A percentile compares a stretch with the other conserved stretches of the same genome.
phyloP scores from a whole-genome alignment of 352 stramenopile genomes.

The Phytophthora pini region DNA sequence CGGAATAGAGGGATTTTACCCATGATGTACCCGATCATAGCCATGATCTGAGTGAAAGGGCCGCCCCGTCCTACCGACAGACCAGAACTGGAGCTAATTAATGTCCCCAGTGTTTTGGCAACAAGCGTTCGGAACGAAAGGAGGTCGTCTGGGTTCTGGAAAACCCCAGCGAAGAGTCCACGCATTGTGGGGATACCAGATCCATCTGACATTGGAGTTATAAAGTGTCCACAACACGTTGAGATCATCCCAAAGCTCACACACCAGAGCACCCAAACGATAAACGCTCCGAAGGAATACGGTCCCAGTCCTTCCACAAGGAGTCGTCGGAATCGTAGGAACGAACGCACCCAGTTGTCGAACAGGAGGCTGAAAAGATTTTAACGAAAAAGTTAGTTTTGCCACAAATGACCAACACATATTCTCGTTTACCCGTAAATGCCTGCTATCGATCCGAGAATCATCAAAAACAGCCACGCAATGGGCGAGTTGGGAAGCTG shows the following conservation, averaged over 20 bases:
- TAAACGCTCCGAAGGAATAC: conserved; percentile 67
- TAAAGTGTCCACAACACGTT: conserved; percentile 65
- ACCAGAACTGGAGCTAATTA: conserved; percentile 71
- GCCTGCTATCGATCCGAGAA: conserved; percentile 65
- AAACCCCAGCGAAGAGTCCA: conserved; percentile 80
- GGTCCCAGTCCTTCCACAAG: conserved; percentile 57
- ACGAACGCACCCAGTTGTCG: conserved; percentile 70
- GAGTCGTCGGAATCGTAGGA: conserved; percentile 57
- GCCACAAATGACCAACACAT: background rate
- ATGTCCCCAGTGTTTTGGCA: conserved; percentile 70
- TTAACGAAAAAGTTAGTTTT: background rate
- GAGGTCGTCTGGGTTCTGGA: conserved; percentile 74
- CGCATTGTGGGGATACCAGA: conserved; percentile 85
- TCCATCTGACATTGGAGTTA: conserved; percentile 67
- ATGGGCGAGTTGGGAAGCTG: conserved; percentile 83
- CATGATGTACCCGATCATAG: conserved; percentile 78
- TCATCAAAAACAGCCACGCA: conserved; percentile 78
- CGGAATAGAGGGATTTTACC: conserved; percentile 73
- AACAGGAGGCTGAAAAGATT: conserved; percentile 53
- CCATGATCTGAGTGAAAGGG: conserved; percentile 81
- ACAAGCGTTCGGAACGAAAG: conserved; percentile 75
- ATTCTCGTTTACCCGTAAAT: conserved; percentile 59
- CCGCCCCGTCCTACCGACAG: conserved; percentile 76
- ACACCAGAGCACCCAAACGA: conserved; percentile 77
- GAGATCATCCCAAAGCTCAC: conserved; percentile 57